Percentiles rank a stretch among this genome's conserved stretches.
Evolutionary conservation across 306 rosid genomes (phyloP).

Genomic region (Pueraria montana): DNA sequence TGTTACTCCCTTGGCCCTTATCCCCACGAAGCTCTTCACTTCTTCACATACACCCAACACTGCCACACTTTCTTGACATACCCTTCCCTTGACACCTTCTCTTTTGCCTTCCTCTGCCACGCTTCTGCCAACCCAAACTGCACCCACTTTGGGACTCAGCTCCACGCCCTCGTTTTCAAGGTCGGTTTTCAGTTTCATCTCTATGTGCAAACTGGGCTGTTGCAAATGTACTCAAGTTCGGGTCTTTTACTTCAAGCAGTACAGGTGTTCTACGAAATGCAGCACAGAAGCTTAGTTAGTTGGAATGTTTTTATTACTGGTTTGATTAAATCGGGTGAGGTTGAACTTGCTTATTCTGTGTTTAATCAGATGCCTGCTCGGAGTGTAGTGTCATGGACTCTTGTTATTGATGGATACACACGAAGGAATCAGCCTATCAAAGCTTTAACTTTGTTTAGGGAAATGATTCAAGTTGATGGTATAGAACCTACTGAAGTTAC

Average conservation of each 20-base stretch:
- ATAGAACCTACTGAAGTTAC: conserved; percentile 1
- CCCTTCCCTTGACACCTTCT: conserved; percentile 7
- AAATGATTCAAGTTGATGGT: not conserved
- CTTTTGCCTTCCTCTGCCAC: conserved; percentile 6
- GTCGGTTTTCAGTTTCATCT: not conserved
- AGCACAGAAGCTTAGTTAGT: not conserved
- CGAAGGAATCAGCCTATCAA: not conserved
- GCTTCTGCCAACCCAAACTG: not conserved
- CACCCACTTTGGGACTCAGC: conserved; percentile 11
- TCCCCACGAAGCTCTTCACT: not conserved
- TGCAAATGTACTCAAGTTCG: not conserved
- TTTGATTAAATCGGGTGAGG: not conserved
- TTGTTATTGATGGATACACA: conserved; percentile 12
- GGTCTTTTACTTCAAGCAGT: not conserved
- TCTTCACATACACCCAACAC: conserved; percentile 4
- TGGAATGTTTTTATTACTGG: conserved; percentile 8
- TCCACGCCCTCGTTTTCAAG: conserved; percentile 3
- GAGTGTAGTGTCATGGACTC: conserved; percentile 3
- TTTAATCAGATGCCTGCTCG: conserved; percentile 3
- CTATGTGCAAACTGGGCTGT: not conserved
- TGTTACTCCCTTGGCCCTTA: conserved; percentile 1
- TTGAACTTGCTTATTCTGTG: not conserved
- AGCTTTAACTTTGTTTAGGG: conserved; percentile 4
- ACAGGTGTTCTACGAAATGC: conserved; percentile 9
- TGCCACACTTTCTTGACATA: not conserved